Evolutionary conservation across 2,329 filamentous ascomycete genomes (phyloP), one percentile per base, ranked within the genome.

Genomic region (Penicillium crustosum): DNA sequence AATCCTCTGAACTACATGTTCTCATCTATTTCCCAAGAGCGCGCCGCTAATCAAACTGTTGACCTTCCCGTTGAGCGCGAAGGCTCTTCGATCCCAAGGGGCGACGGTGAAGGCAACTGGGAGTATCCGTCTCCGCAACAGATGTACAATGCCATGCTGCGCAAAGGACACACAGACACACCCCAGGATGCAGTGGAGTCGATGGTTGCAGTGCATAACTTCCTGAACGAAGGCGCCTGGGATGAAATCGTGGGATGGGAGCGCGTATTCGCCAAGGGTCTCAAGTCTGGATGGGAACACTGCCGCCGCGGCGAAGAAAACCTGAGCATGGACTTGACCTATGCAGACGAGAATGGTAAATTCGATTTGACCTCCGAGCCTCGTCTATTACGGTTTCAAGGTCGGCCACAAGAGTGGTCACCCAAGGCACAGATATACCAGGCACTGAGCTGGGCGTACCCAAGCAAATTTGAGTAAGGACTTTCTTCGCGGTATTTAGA

Each of bases 171-270:
- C 77, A 92, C 89, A 0, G 93, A 97, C 73, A 97, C 94, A 0
- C 93, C 96, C 55, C 85, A 91, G 54, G 94, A 93, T 21, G 92
- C 93, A 4, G 93, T 99, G 15, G 93, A 97, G 77, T 88, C 89
- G 70, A 99, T 99, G 94, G 94, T 99, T 6, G 89, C 91, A 0
- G 91, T 97, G 12, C 94, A 99, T 81, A 99, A 99, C 77, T 97
- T 97, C 70, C 77, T 99, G 58, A 99, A 99, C 74, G 94, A 99
- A 75, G 94, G 94, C 63, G 94, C 94, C 8, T 99, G 94, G 94
- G 84, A 85, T 19, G 94, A 99, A 81, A 96, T 99, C 70, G 83
- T 94, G 64, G 89, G 89, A 42, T 97, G 93, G 93, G 94, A 99
- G 80, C 83, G 87, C 55, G 86, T 93, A 53, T 99, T 97, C 72